Conservation (phyloP, 164 flowering plant species). For the Macadamia integrifolia region DNA sequence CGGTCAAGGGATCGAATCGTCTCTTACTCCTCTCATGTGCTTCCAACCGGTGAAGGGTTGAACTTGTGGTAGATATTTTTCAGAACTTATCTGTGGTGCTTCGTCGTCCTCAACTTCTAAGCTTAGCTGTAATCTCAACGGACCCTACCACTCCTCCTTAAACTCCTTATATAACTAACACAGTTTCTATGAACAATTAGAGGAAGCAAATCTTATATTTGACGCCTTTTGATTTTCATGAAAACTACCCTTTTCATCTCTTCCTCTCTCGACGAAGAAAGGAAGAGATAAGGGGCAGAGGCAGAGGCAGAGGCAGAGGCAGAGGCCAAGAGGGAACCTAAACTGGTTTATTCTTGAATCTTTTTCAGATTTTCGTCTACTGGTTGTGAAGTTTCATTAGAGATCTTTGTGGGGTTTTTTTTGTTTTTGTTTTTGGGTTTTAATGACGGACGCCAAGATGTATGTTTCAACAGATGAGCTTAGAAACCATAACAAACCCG, state of each 20-base stretch:
- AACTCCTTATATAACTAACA: no score
- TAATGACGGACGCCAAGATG: constrained; percentile 4
- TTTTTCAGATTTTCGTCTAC: no score
- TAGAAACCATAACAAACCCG: background rate
- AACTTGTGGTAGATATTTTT: no score
- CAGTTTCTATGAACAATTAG: background rate
- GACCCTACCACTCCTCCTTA: no score
- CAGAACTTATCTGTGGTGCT: no score
- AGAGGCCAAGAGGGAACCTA: no score
- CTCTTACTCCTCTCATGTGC: no score
- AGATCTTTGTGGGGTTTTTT: background rate
- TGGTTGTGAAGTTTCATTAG: background rate
- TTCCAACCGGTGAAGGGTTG: no score
- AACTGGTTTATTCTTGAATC: background rate
- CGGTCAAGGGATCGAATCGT: no score
- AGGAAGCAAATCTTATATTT: background rate
- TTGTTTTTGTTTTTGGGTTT: background rate
- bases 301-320: no score
- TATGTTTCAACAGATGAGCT: constrained; percentile 1
- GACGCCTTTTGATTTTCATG: background rate
- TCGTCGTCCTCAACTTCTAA: no score
- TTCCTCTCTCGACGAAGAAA: background rate
- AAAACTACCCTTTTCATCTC: background rate
- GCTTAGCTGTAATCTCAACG: no score
- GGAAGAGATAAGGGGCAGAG: background rate